Evolutionary conservation across 2,329 filamentous ascomycete genomes (phyloP), one percentile per base, ranked within the genome.

Genomic region (Onygenales sp.): DNA sequence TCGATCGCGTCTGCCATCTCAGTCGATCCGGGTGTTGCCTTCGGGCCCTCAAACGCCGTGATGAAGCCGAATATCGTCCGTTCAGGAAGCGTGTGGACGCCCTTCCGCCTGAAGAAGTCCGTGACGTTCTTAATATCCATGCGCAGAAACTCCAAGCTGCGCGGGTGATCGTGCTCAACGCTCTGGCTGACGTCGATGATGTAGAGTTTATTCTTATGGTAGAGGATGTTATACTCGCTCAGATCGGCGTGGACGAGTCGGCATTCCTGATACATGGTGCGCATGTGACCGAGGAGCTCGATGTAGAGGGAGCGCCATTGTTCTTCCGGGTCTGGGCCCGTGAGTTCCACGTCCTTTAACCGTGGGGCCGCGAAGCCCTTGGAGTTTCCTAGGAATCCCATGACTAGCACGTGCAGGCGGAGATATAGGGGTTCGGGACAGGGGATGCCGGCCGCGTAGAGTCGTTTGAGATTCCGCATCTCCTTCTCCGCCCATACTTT

Each of bases 401-500:
- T 98, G 52, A 94, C 88, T 2, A 98, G 79, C 4, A 98, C 92
- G 65, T 98, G 91, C n/a, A 92, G 80, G 64, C 92, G 90, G 49
- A 98, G 82, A 62, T 86, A 85, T 56, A 97, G 77, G 2, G 93
- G 91, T 66, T 95, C 88, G 0, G 93, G 93, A 61, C 87, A 95
- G 5, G 90, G 87, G 52, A 98, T 95, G 6, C 87, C 88, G 6
- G 91, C 86, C 5, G 82, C 76, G 69, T 94, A 77, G 57, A 98
- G 85, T 53, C 93, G 81, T 60, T 89, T 85, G 64, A 98, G 72
- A 71, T 98, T 98, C 42, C 93, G 83, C 75, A 94, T 95, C 73
- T 98, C 93, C 73, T 98, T 98, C 73, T 98, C 92, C 0, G 94
- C 94, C 93, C 93, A 98, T 27, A 96, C 78, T 71, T 95, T 95